Evolutionary conservation across 805 yeast genomes (phyloP).

Genomic region (Suhomyces xylopsoci): DNA sequence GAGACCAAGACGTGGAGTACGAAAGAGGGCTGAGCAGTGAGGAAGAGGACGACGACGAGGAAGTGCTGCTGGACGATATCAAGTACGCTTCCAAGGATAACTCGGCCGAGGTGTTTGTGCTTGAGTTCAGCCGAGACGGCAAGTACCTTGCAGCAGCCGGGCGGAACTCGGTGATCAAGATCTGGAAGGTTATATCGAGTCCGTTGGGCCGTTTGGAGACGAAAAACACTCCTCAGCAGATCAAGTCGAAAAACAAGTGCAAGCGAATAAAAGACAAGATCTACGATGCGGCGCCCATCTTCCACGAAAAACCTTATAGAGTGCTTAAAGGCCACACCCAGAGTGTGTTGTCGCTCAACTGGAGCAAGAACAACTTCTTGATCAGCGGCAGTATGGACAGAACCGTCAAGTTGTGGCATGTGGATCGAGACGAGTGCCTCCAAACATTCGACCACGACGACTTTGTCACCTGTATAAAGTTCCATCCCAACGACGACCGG

Average conservation of each 20-base stretch:
- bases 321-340: conserved; percentile 64
- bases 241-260: conserved; percentile 7
- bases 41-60: conserved; percentile 3
- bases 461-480: conserved; percentile 74
- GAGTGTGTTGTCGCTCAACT: conserved; percentile 72
- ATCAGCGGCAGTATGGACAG: conserved; percentile 81
- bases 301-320: conserved; percentile 61
- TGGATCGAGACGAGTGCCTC: conserved; percentile 60
- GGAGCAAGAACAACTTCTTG: conserved; percentile 85
- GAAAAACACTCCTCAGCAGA: conserved; percentile 19
- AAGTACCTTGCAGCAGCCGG: conserved; percentile 83
- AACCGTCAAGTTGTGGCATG: conserved; percentile 83
- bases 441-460: conserved; percentile 71
- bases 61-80: neutral
- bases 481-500: conserved; percentile 84
- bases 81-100: conserved; percentile 18
- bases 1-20: neutral
- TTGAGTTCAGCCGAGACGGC: conserved; percentile 78
- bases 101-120: conserved; percentile 60
- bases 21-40: conserved; percentile 2
- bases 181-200: conserved; percentile 80
- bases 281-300: conserved; percentile 67
- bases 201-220: conserved; percentile 62
- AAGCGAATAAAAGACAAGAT: conserved; percentile 6
- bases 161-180: conserved; percentile 59